Evolutionary conservation across 805 yeast species (phyloP).

Genomic region (Debaryomyces prosopidis): DNA sequence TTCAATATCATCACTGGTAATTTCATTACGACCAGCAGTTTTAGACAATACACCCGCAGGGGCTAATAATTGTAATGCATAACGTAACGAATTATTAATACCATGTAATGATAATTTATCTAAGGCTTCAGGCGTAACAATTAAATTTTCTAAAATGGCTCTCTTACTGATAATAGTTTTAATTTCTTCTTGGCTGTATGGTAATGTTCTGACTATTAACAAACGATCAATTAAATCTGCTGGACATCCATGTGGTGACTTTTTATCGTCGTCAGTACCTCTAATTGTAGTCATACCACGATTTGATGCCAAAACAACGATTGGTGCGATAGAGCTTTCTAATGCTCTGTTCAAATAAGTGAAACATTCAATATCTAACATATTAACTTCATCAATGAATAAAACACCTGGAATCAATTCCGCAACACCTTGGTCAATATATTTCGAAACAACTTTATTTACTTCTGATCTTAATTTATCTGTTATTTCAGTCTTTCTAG

Average conservation of each 20-base stretch:
- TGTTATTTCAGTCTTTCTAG: slow-evolving; percentile 94
- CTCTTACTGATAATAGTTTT: slow-evolving; percentile 79
- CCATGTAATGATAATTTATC: slow-evolving; percentile 76
- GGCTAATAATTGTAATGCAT: slow-evolving; percentile 85
- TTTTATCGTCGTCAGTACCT: slow-evolving; percentile 80
- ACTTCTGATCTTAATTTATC: slow-evolving; percentile 93
- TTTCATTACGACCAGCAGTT: slow-evolving; percentile 69
- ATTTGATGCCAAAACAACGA: slow-evolving; percentile 94
- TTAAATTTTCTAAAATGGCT: slow-evolving; percentile 72
- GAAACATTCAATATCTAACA: slow-evolving; percentile 96
- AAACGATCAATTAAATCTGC: slow-evolving; percentile 91
- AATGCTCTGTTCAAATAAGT: slow-evolving; percentile 92
- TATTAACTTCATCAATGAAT: slow-evolving; percentile 96
- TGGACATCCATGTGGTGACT: slow-evolving; percentile 96
- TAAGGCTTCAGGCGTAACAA: slow-evolving; percentile 67
- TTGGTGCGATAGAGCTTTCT: slow-evolving; percentile 89
- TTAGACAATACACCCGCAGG: slow-evolving; percentile 86
- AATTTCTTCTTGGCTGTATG: slow-evolving; percentile 84
- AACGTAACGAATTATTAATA: slow-evolving; percentile 77
- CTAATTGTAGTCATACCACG: slow-evolving; percentile 90
- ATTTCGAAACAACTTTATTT: slow-evolving; percentile 91
- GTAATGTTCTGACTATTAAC: slow-evolving; percentile 86
- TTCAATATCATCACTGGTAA: slow-evolving; percentile 69
- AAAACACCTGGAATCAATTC: slow-evolving; percentile 97
- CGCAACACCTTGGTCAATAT: slow-evolving; percentile 97